Base-by-base conservation (phyloP, 768 basidiomycete genomes). In the Pleurotus tuber-regium region DNA sequence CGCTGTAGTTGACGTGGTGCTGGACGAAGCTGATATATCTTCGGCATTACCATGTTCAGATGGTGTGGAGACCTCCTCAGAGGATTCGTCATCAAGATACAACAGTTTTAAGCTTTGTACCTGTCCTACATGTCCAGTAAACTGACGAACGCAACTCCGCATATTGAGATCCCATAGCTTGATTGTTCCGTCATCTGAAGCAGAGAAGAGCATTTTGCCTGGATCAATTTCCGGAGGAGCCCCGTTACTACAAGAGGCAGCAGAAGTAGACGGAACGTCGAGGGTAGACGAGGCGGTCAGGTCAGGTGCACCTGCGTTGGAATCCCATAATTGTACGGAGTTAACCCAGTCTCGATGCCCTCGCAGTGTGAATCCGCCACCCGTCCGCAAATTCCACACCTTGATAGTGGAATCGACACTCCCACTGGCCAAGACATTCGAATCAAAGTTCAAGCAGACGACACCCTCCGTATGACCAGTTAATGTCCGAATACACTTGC, bases 341-440 rank as follows among this genome's bases (percentile, higher is more conserved):
- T 98, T 98, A 53, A 99, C 95, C 94, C 97, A 97, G 61, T 98
- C 94, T 28, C 75, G 74, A 62, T 99, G 97, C 2, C 97, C 97
- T 8, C 93, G 80, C 43, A 99, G 74, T 9, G 92, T 90, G 68
- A 97, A 98, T 28, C 92, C 92, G 50, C 88, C 89, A 39, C 92
- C 91, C 0, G 88, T 93, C 36, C 87, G 83, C 64, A 95, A 82
- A 67, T 98, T 97, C 90, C 92, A 91, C 26, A 97, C 86, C 67
- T 88, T 92, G 73, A 99, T 86, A 1, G 94, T 97, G n/a, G 85
- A 78, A 67, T 99, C 97, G 18, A 89, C 92, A 62, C 89, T 89
- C 4, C 97, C 97, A 53, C 89, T 92, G 4, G 92, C 96, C 35
- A 99, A 78, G 21, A 98, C 80, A 61, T 93, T 92, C 11, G 83